phyloP scores from a whole-genome alignment of 306 rosid genomes.

The Cicer cuneatum region DNA sequence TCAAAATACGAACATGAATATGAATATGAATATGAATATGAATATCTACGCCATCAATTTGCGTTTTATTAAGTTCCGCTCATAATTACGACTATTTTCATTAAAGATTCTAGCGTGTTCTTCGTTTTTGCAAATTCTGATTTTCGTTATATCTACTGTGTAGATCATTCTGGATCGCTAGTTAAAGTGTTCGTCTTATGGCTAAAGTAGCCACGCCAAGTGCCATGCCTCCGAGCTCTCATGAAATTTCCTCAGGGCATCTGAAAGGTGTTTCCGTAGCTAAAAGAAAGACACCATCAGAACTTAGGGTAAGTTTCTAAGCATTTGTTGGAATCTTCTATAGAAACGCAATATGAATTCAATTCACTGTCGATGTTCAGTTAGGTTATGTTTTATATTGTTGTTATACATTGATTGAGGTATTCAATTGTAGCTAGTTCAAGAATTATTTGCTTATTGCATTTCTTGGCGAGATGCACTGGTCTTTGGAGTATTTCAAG shows the following conservation, averaged over 20 bases:
- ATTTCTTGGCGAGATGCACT: background rate
- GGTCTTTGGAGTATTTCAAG: background rate
- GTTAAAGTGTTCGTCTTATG: slow-evolving; percentile 49
- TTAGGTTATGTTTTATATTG: background rate
- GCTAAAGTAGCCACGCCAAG: slow-evolving; percentile 66
- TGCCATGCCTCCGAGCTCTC: slow-evolving; percentile 60
- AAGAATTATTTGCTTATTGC: background rate
- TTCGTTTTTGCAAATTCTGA: background rate
- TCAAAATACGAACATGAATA: background rate
- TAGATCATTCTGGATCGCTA: slow-evolving; percentile 26
- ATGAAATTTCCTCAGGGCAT: slow-evolving; percentile 55
- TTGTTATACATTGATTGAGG: background rate
- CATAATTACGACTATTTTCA: background rate
- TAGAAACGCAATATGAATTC: background rate
- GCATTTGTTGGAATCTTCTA: background rate
- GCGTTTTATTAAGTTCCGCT: background rate
- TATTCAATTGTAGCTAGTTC: background rate
- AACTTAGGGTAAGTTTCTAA: slow-evolving; percentile 56
- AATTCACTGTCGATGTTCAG: background rate
- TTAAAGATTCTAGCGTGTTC: background rate
- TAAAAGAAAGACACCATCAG: slow-evolving; percentile 85
- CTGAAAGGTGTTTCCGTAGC: slow-evolving; percentile 51
- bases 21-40: too few species aligned
- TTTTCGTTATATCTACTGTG: background rate
- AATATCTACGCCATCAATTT: background rate